Percentiles rank a stretch among this genome's conserved stretches.
Conservation (phyloP, 1,284 basidiomycete genomes). For the Cutaneotrichosporon cavernicola region DNA sequence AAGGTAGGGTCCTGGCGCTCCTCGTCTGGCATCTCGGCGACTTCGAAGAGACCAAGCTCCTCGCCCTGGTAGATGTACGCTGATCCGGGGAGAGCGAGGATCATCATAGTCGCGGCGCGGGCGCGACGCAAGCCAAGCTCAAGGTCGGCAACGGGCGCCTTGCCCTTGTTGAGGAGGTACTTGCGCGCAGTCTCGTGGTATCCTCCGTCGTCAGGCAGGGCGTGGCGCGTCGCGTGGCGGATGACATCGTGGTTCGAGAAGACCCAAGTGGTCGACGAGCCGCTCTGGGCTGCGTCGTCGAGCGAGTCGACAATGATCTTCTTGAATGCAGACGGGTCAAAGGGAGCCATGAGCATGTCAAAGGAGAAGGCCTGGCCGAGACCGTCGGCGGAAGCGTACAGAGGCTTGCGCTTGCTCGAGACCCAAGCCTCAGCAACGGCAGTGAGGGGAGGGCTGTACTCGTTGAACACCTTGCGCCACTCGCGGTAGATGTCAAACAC, state of each 20-base stretch:
- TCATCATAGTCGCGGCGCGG: conserved; percentile 39
- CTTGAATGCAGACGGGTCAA: conserved; percentile 27
- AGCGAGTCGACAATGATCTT: conserved; percentile 33
- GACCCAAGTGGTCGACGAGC: conserved; percentile 44
- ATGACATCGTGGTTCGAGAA: conserved; percentile 47
- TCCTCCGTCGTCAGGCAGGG: conserved; percentile 29
- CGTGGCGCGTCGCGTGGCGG: conserved; percentile 45
- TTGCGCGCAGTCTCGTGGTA: conserved; percentile 23
- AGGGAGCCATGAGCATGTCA: conserved; percentile 44
- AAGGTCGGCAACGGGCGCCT: conserved; percentile 26
- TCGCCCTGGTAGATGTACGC: conserved; percentile 50
- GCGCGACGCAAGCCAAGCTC: conserved; percentile 37
- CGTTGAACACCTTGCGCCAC: conserved; percentile 48
- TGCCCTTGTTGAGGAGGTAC: conserved; percentile 28
- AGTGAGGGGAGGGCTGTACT: conserved; percentile 45
- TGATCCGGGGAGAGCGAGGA: conserved; percentile 45
- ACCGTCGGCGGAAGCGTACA: conserved; percentile 37
- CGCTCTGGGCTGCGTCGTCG: conserved; percentile 26
- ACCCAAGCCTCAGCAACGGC: conserved; percentile 51
- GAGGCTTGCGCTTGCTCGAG: conserved; percentile 36
- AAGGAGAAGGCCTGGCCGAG: conserved; percentile 50
- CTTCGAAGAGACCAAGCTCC: conserved; percentile 47
- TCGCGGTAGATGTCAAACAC: conserved; percentile 41
- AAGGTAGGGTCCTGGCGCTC: conserved; percentile 46
- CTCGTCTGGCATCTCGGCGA: conserved; percentile 35